Evolutionary conservation across 345 rosid species (phyloP), one percentile per base, ranked within the genome.

Genomic region (Bruguiera parviflora): DNA sequence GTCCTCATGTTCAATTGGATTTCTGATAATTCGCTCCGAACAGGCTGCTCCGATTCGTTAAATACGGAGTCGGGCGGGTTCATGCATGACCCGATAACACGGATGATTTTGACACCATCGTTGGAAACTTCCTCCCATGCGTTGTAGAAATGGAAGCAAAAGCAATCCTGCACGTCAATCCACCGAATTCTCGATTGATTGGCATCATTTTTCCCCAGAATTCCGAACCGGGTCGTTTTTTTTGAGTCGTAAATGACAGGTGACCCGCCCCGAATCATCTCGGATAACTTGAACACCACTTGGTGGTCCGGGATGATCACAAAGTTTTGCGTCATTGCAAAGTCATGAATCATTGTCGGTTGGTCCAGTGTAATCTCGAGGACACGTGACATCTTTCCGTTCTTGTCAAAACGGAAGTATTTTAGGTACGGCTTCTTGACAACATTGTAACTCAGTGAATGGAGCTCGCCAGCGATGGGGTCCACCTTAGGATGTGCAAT

Each of bases 401-500:
- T 39, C 71, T 64, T 59, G 61, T 75, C 84, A 46, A 92, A 85
- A 59, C 74, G 77, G 53, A 88, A 65, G 76, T 92, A 92, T 16
- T 65, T 92, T 62, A 92, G 71, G 77, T 85, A 81, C 37, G 92
- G 92, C 63, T 81, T 84, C 13, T 64, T 74, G 2, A 83, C 35
- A 53, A 86, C 85, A 80, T 83, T 74, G 81, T 88, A 92, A 68
- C 86, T 88, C 18, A 92, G 74, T 7, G 90, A 78, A 67, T 82
- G 86, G 2, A 89, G 71, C 60, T 89, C 89, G 1, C 89, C 87
- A 27, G 88, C 80, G 32, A 68, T 39, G 2, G 92, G 88, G 75
- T 92, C 92, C 72, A 89, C 67, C 63, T 89, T 92, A 3, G 97
- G 97, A 72, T 89, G 96, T 0, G 93, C 96, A 6, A 88, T 85